A percentile compares a stretch with the other conserved stretches of the same genome.
phyloP scores from a whole-genome alignment of 1,139 yeast genomes.

The Citeromyces hawaiiensis region DNA sequence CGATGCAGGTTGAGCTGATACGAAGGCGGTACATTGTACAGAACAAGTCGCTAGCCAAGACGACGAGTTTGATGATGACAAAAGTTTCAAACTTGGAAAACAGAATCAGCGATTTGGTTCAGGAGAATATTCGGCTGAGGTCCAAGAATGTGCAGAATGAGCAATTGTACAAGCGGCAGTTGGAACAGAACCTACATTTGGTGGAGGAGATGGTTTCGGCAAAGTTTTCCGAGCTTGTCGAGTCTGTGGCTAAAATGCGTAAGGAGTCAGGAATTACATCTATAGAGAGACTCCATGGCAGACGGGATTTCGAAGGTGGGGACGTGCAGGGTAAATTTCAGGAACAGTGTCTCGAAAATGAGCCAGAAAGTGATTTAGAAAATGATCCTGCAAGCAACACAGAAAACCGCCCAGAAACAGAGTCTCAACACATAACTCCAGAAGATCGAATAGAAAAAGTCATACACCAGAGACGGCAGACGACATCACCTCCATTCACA shows the following conservation, averaged over 20 bases:
- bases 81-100: constrained; percentile 38
- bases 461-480: background rate
- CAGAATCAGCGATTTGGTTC: constrained; percentile 28
- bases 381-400: background rate
- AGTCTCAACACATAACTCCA: too few species aligned
- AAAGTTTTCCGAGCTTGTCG: constrained; percentile 30
- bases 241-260: constrained; percentile 22
- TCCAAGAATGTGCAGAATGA: constrained; percentile 19
- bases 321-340: too few species aligned
- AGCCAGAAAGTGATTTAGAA: constrained; percentile 1
- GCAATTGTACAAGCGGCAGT: constrained; percentile 16
- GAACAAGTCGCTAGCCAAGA: constrained; percentile 40
- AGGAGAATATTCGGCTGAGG: constrained; percentile 28
- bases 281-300: constrained; percentile 5
- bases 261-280: constrained; percentile 19
- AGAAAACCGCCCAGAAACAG: too few species aligned
- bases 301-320: constrained; percentile 5
- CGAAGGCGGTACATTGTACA: constrained; percentile 22
- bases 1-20: too few species aligned
- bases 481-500: background rate
- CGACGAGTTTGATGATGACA: constrained; percentile 34
- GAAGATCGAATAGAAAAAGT: background rate
- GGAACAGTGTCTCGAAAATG: background rate
- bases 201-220: constrained; percentile 28
- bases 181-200: constrained; percentile 19